These are phyloP conservation scores for Teunomyces cretensis DNA, from an alignment of 805 yeast species.

Conservation along the genomic window DNA sequence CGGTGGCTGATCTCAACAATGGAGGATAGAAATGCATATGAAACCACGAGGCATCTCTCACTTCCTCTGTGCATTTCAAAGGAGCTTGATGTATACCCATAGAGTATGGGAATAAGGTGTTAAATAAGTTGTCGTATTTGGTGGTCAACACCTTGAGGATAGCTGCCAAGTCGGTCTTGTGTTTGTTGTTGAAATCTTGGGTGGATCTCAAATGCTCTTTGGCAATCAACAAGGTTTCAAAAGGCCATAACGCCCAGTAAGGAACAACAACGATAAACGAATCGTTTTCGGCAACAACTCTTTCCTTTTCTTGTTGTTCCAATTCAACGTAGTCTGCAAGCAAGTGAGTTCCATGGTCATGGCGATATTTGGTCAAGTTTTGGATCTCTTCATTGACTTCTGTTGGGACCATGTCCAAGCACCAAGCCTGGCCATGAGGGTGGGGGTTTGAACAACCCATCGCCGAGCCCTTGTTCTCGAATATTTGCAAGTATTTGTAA, in stretches of 20 bases:
- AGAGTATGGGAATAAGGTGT: constrained; percentile 72
- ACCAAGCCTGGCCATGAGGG: constrained; percentile 85
- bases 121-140: constrained; percentile 69
- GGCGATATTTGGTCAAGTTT: constrained; percentile 48
- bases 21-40: constrained; percentile 83
- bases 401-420: constrained; percentile 61
- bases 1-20: constrained; percentile 69
- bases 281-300: constrained; percentile 60
- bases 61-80: constrained; percentile 42
- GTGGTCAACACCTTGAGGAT: constrained; percentile 54
- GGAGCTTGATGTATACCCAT: constrained; percentile 84
- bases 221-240: constrained; percentile 66
- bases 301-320: constrained; percentile 49
- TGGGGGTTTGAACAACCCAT: constrained; percentile 85
- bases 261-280: constrained; percentile 70
- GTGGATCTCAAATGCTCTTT: constrained; percentile 53
- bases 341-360: constrained; percentile 44
- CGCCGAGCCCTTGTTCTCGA: constrained; percentile 75
- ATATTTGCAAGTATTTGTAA: constrained; percentile 63
- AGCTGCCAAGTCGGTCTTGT: constrained; percentile 55
- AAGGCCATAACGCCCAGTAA: constrained; percentile 84
- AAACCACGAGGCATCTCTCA: constrained; percentile 48
- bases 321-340: constrained; percentile 61
- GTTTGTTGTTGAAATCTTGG: constrained; percentile 44
- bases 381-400: constrained; percentile 61